These are phyloP conservation scores for Microcos paniculata DNA, from an alignment of 345 rosid genomes.

Conservation along the genomic window DNA sequence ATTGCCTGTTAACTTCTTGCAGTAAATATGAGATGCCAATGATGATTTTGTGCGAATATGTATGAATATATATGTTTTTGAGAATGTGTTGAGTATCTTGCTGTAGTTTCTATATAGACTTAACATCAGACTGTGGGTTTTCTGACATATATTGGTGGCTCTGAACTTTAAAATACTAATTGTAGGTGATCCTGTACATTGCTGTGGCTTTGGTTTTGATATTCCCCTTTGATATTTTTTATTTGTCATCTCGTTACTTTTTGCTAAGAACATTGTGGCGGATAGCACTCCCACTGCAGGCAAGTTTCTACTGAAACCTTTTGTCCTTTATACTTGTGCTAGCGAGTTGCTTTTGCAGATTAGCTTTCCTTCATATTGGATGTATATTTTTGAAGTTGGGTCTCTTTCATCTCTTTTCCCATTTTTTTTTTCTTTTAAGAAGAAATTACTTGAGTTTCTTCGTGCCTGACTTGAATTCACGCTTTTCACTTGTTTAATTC, in stretches of 20 bases:
- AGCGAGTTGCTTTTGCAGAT: neutral
- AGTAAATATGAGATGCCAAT: neutral
- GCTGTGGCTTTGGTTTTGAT: slow-evolving; percentile 75
- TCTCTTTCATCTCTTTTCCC: neutral
- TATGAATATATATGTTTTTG: neutral
- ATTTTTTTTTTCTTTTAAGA: slow-evolving; percentile 5
- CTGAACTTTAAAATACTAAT: slow-evolving; percentile 17
- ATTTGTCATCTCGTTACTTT: slow-evolving; percentile 82
- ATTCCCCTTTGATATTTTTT: slow-evolving; percentile 93
- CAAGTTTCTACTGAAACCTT: slow-evolving; percentile 30
- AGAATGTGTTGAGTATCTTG: neutral
- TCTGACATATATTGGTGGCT: slow-evolving; percentile 1
- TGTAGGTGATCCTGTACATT: slow-evolving; percentile 82
- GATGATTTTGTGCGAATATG: neutral
- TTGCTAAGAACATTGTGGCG: slow-evolving; percentile 89
- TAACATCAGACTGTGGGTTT: neutral
- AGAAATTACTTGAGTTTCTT: neutral
- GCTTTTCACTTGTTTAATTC: slow-evolving; percentile 11
- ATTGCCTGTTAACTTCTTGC: neutral
- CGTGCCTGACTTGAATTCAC: neutral
- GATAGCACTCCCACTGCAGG: slow-evolving; percentile 92
- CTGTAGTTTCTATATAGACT: neutral
- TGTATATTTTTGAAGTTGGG: neutral
- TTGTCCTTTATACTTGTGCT: neutral
- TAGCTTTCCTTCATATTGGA: neutral